phyloP scores from a whole-genome alignment of 352 stramenopile genomes.

The Phytophthora nicotianae region DNA sequence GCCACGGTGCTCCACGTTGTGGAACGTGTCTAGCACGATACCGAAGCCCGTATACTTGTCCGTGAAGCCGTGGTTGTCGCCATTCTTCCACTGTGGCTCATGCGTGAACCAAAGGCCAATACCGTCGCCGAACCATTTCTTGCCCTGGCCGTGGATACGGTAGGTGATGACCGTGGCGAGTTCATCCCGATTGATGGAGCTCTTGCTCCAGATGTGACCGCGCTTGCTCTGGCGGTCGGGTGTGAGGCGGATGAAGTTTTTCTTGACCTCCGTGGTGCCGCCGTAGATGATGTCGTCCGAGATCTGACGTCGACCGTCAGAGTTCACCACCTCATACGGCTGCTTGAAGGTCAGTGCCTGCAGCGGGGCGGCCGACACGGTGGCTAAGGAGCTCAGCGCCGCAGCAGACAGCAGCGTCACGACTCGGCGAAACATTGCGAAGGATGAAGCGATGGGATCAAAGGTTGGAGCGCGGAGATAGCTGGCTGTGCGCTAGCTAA shows the following conservation, averaged over 20 bases:
- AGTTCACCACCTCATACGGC: constrained; percentile 67
- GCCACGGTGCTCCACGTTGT: constrained; percentile 77
- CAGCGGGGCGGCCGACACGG: constrained; percentile 29
- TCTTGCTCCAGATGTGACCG: constrained; percentile 73
- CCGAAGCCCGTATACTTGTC: constrained; percentile 75
- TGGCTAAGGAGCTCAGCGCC: constrained; percentile 28
- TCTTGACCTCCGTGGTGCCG: constrained; percentile 75
- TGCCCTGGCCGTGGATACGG: constrained; percentile 77
- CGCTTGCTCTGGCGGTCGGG: constrained; percentile 83
- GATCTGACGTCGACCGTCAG: constrained; percentile 60
- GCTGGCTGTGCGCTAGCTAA: background rate
- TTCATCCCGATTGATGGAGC: constrained; percentile 49
- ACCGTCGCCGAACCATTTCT: constrained; percentile 83
- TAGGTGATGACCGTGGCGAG: constrained; percentile 69
- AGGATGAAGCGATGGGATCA: background rate
- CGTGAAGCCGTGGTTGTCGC: constrained; percentile 79
- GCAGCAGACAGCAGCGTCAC: constrained; percentile 32
- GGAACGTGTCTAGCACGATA: constrained; percentile 81
- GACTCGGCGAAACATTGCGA: constrained; percentile 29
- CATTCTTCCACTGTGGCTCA: constrained; percentile 52
- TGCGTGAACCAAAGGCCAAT: constrained; percentile 79
- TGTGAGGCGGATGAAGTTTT: constrained; percentile 84
- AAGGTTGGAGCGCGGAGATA: background rate
- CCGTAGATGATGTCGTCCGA: constrained; percentile 57
- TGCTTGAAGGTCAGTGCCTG: constrained; percentile 60